Conservation (phyloP, 371 early-diverging fungal species). For the Apophysomyces ossiformis region DNA sequence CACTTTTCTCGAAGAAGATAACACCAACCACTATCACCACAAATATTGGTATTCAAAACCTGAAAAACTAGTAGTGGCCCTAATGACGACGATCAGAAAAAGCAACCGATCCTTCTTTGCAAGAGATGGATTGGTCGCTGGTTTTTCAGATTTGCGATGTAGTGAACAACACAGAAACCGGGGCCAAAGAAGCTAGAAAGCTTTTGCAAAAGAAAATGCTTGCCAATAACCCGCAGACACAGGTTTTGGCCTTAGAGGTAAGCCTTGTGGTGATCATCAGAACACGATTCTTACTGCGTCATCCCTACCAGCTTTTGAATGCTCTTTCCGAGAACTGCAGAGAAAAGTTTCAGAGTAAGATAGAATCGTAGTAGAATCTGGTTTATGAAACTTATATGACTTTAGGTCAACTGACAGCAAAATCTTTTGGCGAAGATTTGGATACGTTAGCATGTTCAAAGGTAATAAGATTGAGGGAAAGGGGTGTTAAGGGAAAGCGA, state of each 20-base stretch:
- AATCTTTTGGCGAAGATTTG: conserved; percentile 50
- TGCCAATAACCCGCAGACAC: conserved; percentile 31
- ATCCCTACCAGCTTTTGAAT: conserved; percentile 37
- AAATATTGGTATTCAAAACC: conserved; percentile 34
- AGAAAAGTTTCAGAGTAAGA: conserved; percentile 30
- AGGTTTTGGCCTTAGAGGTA: conserved; percentile 48
- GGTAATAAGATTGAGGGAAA: conserved; percentile 27
- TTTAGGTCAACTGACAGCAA: conserved; percentile 40
- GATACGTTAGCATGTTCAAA: conserved; percentile 33
- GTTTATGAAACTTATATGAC: conserved; percentile 7
- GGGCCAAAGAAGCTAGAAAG: conserved; percentile 57
- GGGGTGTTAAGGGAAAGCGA: background rate
- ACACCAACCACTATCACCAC: conserved; percentile 45
- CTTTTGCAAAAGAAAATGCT: conserved; percentile 56
- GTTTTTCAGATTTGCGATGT: conserved; percentile 48
- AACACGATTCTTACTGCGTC: conserved; percentile 1
- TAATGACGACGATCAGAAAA: conserved; percentile 25
- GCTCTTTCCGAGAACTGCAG: conserved; percentile 50
- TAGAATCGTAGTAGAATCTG: background rate
- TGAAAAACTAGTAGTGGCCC: background rate
- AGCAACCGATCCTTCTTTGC: conserved; percentile 31
- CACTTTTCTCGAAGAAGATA: conserved; percentile 50
- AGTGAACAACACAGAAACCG: conserved; percentile 43
- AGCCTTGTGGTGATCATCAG: background rate
- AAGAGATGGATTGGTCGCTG: conserved; percentile 48